Evolutionary conservation across 768 basidiomycete genomes (phyloP).

Genomic region (Russula sp.): DNA sequence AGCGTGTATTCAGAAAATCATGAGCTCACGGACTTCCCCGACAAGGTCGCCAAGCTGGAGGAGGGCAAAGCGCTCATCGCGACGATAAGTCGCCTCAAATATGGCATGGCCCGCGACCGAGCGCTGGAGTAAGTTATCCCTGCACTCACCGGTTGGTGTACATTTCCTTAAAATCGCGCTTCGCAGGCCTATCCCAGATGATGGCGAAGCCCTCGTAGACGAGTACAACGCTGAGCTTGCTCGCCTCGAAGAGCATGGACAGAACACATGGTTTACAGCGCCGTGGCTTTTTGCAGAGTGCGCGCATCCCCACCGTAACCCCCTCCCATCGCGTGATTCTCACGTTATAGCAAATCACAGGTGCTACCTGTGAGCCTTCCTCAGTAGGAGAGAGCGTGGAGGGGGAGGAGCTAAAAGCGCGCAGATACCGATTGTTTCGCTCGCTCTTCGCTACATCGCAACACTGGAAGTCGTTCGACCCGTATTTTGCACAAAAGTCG

Average conservation of each 20-base stretch:
- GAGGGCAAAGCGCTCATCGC: conserved; percentile 78
- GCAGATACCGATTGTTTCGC: conserved; percentile 80
- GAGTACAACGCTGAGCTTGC: conserved; percentile 74
- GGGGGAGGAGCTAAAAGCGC: not conserved
- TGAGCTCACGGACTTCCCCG: conserved; percentile 37
- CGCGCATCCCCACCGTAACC: conserved; percentile 26
- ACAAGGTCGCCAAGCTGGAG: conserved; percentile 39
- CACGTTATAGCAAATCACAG: conserved; percentile 29
- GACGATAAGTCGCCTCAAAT: conserved; percentile 70
- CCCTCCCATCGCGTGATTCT: not conserved
- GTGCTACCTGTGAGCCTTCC: conserved; percentile 54
- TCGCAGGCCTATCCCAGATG: conserved; percentile 60
- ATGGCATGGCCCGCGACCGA: conserved; percentile 78
- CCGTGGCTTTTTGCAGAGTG: conserved; percentile 98
- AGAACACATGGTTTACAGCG: conserved; percentile 81
- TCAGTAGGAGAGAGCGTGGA: not conserved
- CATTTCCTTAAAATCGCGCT: not conserved
- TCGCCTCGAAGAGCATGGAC: conserved; percentile 36
- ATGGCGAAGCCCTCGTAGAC: conserved; percentile 61
- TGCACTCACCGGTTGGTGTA: not conserved
- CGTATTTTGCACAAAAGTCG: conserved; percentile 74
- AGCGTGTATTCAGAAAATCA: conserved; percentile 66
- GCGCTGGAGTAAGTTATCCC: conserved; percentile 46
- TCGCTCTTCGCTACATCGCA: conserved; percentile 59
- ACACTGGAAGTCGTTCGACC: conserved; percentile 74